Conservation (phyloP, 2,329 filamentous ascomycete genomes). For the Penicillium sp. region DNA sequence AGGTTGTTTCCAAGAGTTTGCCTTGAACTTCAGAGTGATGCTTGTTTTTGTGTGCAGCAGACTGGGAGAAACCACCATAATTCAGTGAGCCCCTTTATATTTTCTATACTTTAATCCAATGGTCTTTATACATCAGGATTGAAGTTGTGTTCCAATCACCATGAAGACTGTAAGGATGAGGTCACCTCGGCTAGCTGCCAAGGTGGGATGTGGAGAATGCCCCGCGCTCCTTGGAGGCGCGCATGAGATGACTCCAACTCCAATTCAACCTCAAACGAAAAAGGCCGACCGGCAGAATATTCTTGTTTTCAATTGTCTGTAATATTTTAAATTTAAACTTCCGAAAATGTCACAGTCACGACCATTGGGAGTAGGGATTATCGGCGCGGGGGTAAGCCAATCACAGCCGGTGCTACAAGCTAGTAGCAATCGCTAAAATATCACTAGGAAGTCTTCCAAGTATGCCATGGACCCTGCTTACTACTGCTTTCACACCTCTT, state of each 20-base stretch:
- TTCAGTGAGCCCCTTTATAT: rapidly evolving
- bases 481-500: conserved; percentile 17
- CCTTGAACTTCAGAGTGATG: no score
- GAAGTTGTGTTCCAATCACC: no score
- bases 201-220: neutral
- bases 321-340: no score
- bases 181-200: neutral
- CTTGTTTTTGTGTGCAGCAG: no score
- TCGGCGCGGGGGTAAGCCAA: conserved; percentile 14
- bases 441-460: conserved; percentile 17
- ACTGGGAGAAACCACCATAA: no score
- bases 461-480: conserved; percentile 16
- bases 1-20: no score
- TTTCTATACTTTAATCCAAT: no score
- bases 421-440: neutral
- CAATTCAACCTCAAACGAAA: neutral
- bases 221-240: neutral
- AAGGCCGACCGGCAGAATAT: neutral
- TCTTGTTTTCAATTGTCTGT: neutral
- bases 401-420: neutral
- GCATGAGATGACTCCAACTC: neutral
- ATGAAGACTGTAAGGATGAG: neutral
- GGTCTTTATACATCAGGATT: no score
- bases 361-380: conserved; percentile 12
- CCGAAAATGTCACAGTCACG: conserved; percentile 2